phyloP scores from a whole-genome alignment of 768 basidiomycete species.

The Suillus decipiens region DNA sequence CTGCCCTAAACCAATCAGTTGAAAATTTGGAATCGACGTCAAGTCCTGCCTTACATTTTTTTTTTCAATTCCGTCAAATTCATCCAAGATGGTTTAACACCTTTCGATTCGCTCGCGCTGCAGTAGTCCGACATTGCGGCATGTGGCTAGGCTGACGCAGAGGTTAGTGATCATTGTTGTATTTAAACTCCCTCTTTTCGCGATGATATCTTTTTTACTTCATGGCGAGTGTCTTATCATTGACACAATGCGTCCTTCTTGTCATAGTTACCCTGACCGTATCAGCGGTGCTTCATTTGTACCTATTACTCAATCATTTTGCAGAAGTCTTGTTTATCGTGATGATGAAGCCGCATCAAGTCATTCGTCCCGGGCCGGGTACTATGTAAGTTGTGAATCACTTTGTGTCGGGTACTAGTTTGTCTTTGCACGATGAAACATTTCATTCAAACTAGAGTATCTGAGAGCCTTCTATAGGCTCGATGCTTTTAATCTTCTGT shows the following conservation, averaged over 20 bases:
- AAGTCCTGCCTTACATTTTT: background rate
- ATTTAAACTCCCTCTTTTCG: background rate
- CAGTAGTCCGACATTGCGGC: background rate
- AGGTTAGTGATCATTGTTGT: background rate
- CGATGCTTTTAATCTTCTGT: slow-evolving; percentile 72
- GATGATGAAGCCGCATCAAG: background rate
- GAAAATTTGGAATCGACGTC: background rate
- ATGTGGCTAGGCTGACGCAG: background rate
- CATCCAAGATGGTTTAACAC: background rate
- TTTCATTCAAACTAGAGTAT: slow-evolving; percentile 91
- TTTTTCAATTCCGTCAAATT: background rate
- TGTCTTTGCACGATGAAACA: slow-evolving; percentile 50
- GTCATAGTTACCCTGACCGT: slow-evolving; percentile 95
- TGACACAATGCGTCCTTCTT: slow-evolving; percentile 58
- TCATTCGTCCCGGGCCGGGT: background rate
- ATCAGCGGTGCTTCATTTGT: background rate
- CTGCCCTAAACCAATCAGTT: slow-evolving; percentile 4
- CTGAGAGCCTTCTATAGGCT: slow-evolving; percentile 62
- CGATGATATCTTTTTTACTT: slow-evolving; percentile 57
- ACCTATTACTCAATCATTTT: slow-evolving; percentile 8
- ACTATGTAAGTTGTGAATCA: slow-evolving; percentile 18
- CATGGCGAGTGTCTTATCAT: slow-evolving; percentile 49
- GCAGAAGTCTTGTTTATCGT: slow-evolving; percentile 8
- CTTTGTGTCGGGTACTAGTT: slow-evolving; percentile 16
- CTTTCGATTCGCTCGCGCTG: background rate